These are phyloP conservation scores for Salvia miltiorrhiza DNA, from an alignment of 257 asterid genomes.

Conservation along the genomic window DNA sequence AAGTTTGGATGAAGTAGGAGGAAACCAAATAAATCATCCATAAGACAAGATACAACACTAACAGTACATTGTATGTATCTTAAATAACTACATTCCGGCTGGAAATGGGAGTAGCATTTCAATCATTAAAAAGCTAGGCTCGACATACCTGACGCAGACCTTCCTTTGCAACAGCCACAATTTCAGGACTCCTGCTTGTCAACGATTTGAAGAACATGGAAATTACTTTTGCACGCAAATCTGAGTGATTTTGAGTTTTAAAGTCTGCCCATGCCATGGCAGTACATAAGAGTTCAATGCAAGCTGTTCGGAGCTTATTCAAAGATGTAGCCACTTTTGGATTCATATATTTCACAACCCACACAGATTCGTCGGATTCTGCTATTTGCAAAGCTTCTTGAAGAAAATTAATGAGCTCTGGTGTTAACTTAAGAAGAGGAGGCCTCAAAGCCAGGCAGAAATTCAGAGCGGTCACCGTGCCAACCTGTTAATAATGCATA, in stretches of 20 bases:
- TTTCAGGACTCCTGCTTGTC: slow-evolving; percentile 87
- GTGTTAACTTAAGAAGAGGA: slow-evolving; percentile 93
- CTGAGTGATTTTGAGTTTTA: slow-evolving; percentile 91
- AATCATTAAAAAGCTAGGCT: slow-evolving; percentile 10
- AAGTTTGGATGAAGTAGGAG: slow-evolving; percentile 9
- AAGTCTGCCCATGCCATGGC: slow-evolving; percentile 99
- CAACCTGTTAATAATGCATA: slow-evolving; percentile 64
- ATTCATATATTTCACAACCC: slow-evolving; percentile 91
- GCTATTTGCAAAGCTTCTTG: slow-evolving; percentile 99
- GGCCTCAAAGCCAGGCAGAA: slow-evolving; percentile 99
- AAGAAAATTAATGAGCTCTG: slow-evolving; percentile 82
- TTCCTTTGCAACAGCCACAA: slow-evolving; percentile 98
- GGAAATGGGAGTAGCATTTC: slow-evolving; percentile 11
- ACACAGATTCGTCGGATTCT: slow-evolving; percentile 87
- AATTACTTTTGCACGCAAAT: slow-evolving; percentile 88
- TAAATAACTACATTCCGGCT: background rate
- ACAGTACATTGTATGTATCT: background rate
- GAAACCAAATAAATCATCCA: slow-evolving; percentile 11
- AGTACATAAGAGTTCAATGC: slow-evolving; percentile 96
- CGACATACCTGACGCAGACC: slow-evolving; percentile 91
- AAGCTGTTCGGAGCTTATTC: slow-evolving; percentile 93
- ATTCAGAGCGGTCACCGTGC: slow-evolving; percentile 93
- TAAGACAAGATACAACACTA: background rate
- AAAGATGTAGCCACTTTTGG: slow-evolving; percentile 85
- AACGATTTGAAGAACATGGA: slow-evolving; percentile 98